A percentile compares a stretch with the other conserved stretches of the same genome.
phyloP scores from a whole-genome alignment of 192 early-diverging fungal species.

The Phycomyces blakesleeanus region DNA sequence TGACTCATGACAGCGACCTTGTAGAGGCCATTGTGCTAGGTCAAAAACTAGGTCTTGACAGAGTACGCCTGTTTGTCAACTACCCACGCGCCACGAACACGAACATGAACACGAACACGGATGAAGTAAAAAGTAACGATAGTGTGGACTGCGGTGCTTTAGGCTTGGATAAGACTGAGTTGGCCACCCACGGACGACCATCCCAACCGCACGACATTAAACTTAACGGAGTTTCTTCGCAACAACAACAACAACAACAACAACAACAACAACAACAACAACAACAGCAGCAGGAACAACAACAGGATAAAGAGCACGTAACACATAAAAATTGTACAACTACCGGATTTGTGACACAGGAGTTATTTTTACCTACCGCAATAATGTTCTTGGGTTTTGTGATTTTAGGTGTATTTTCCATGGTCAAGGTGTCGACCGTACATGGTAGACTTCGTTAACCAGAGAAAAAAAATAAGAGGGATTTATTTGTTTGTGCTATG shows the following conservation, averaged over 20 bases:
- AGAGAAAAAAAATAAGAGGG: too few relatives aligned
- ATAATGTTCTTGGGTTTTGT: constrained; percentile 41
- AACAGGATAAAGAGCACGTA: neutral
- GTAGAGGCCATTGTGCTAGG: constrained; percentile 76
- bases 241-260: too few relatives aligned
- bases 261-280: neutral
- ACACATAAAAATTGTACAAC: neutral
- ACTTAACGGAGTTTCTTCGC: too few relatives aligned
- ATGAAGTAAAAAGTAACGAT: too few relatives aligned
- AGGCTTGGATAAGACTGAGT: too few relatives aligned
- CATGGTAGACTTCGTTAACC: too few relatives aligned
- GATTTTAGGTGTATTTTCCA: constrained; percentile 44
- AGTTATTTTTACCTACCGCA: constrained; percentile 45
- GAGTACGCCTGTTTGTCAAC: constrained; percentile 62
- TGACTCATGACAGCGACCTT: constrained; percentile 68
- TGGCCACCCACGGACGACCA: too few relatives aligned
- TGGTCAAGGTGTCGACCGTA: neutral
- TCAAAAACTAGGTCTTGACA: constrained; percentile 60
- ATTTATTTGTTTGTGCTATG: too few relatives aligned
- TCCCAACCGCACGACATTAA: too few relatives aligned
- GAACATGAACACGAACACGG: too few relatives aligned
- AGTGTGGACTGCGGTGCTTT: too few relatives aligned
- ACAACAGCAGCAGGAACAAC: neutral
- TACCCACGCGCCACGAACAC: constrained; percentile 5
- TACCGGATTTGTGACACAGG: constrained; percentile 33